Evolutionary conservation across 1,284 basidiomycete species (phyloP), one percentile per base, ranked within the genome.

Genomic region (Baeospora myosura): DNA sequence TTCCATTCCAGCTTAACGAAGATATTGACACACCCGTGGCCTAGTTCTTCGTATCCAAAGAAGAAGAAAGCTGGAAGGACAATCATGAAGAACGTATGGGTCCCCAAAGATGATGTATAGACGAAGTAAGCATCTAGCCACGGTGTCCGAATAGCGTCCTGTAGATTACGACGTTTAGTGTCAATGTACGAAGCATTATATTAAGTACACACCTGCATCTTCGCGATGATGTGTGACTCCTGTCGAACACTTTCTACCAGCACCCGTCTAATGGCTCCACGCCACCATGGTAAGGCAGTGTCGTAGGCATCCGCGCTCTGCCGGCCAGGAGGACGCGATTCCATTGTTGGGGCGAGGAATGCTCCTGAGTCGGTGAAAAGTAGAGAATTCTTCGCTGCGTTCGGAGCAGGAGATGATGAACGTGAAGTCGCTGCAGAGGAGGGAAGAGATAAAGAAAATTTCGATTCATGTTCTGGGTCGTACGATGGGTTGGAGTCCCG

Each of bases 51-150:
- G 47, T 80, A 76, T 1, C 91, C 91, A 53, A 95, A 90, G 74
- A 93, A 97, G 59, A 86, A 95, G 44, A 89, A 71, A 3, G 84
- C 69, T 0, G 95, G 94, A 1, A 98, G 66, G 50, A 88, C 77
- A 20, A 83, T 79, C 78, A 95, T 88, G 70, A 98, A 98, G 68
- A 95, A 97, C 0, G 89, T 94, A 57, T 97, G 94, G 0, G 92
- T 90, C 0, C 90, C 90, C 35, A 96, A 74, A 0, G 89, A 73
- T 1, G 90, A 92, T 0, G 89, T 87, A 59, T 94, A 90, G 45
- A 95, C 81, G 58, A 98, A 97, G 58, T 89, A 97, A 1, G 66
- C 68, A 61, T 98, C 94, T 16, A 91, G 65, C 64, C 74, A 81
- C 1, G 84, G 78, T 1, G 71, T 76, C 21, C 89, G 75, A 23